Base-by-base conservation (phyloP, 2,329 filamentous ascomycete genomes). In the Cercospora zeae-maydis region DNA sequence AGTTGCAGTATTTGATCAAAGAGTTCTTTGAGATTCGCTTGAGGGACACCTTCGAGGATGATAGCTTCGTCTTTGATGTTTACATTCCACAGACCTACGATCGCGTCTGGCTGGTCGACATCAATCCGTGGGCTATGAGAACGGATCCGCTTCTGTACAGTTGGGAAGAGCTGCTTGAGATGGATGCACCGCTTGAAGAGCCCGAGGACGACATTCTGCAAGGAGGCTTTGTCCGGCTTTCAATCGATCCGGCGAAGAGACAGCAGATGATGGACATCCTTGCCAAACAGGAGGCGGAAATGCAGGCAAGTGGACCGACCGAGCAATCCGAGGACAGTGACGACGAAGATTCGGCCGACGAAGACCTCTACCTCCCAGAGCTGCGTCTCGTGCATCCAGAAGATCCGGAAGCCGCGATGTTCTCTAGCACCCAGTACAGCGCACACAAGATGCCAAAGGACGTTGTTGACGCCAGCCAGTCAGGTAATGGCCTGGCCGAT, bases 391-490 rank as follows among this genome's bases (percentile, higher is more conserved):
- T 99, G 52, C 86, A 88, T 69, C 87, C 88, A 74, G 89, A 93
- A 67, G 93, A 98, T 68, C 92, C 93, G 0, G 90, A 93, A 64
- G 93, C 93, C 0, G 95, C 92, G 74, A 90, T 89, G 69, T 96
- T 97, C 74, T 87, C 85, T 67, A 89, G 90, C 4, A 86, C 92
- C 1, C 90, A 93, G 72, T 98, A 96, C 76, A 96, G 92, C 65
- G 93, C 95, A 2, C 93, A 98, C 74, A 99, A 98, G 78, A 79
- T 99, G 70, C 95, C 95, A 0, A 92, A 88, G 75, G 95, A 99
- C 70, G 92, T 98, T 1, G 93, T 97, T 1, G 86, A 88, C 72
- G 86, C 86, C 1, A 84, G 83, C 31, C 78, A 75, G 33, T 61
- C 59, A 24, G 80, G 79, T 0, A 86, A 90, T 60, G 90, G 89